These are phyloP conservation scores for Podila horticola DNA, from an alignment of 192 early-diverging fungal genomes.

Conservation along the genomic window DNA sequence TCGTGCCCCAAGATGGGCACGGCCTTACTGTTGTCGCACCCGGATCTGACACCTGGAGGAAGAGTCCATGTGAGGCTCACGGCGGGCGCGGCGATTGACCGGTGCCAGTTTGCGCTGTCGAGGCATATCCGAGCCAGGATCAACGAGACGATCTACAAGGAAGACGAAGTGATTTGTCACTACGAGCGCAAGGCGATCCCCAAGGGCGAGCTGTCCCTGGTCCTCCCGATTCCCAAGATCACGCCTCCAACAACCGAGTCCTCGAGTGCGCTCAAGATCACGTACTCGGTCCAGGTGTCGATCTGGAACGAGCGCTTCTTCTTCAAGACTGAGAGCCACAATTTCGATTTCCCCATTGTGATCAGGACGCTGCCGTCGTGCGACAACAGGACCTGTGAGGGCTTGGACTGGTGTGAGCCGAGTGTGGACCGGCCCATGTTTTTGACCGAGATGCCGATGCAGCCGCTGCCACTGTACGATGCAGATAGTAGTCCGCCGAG, in stretches of 20 bases:
- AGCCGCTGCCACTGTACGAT: slow-evolving; percentile 40
- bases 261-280: slow-evolving; percentile 46
- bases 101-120: slow-evolving; percentile 44
- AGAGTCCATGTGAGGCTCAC: slow-evolving; percentile 43
- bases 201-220: slow-evolving; percentile 38
- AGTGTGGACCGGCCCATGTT: slow-evolving; percentile 47
- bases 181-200: slow-evolving; percentile 50
- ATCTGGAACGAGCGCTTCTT: slow-evolving; percentile 53
- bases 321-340: slow-evolving; percentile 50
- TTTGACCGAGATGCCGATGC: slow-evolving; percentile 42
- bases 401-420: slow-evolving; percentile 50
- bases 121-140: slow-evolving; percentile 48
- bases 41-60: slow-evolving; percentile 44
- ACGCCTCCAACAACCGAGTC: slow-evolving; percentile 46
- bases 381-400: slow-evolving; percentile 44
- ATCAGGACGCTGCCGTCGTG: slow-evolving; percentile 48
- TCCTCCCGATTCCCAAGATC: slow-evolving; percentile 42
- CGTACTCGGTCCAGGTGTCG: slow-evolving; percentile 49
- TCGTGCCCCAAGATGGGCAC: slow-evolving; percentile 50
- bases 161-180: slow-evolving; percentile 49
- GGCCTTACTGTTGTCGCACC: slow-evolving; percentile 31
- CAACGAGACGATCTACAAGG: slow-evolving; percentile 45
- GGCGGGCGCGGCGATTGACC: slow-evolving; percentile 44
- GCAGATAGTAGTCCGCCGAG: slow-evolving; percentile 35
- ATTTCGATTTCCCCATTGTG: slow-evolving; percentile 43